Conservation (phyloP, 108 stramenopile genomes). For the Pseudonitzschia multiseries region DNA sequence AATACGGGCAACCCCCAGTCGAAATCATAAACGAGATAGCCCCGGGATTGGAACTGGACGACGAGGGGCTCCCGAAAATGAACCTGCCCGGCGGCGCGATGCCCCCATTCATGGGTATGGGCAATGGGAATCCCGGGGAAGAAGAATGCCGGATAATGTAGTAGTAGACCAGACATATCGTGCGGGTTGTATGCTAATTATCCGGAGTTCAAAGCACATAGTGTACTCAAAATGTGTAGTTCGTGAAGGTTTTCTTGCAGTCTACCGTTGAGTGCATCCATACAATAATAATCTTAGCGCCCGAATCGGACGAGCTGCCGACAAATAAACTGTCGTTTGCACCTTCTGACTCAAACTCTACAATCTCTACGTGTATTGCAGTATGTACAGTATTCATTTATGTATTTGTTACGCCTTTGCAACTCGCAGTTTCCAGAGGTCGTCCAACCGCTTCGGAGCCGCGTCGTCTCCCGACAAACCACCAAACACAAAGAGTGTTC, state of each 20-base stretch:
- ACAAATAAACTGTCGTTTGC: no score
- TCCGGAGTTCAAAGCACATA: no score
- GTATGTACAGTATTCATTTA: no score
- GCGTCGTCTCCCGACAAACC: slow-evolving; percentile 67
- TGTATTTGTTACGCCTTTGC: not conserved
- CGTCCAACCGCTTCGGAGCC: slow-evolving; percentile 47
- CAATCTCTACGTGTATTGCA: no score
- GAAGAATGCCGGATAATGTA: slow-evolving; percentile 14
- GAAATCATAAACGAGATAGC: slow-evolving; percentile 96
- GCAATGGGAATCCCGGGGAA: not conserved
- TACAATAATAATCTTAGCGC: no score
- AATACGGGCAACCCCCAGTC: slow-evolving; percentile 92
- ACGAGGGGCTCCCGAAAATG: slow-evolving; percentile 93
- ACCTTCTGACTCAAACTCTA: no score
- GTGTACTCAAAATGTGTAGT: no score
- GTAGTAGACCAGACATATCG: not conserved
- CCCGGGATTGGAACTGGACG: slow-evolving; percentile 94
- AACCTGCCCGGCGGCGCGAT: slow-evolving; percentile 24
- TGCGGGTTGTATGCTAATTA: not conserved
- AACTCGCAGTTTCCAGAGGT: slow-evolving; percentile 47
- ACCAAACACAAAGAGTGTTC: slow-evolving; percentile 53
- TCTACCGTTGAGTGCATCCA: no score
- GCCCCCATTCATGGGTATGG: not conserved
- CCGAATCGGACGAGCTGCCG: no score
- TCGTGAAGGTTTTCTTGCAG: no score